phyloP scores from a whole-genome alignment of 2,329 filamentous ascomycete genomes.

The Sordariomycetes sp. region DNA sequence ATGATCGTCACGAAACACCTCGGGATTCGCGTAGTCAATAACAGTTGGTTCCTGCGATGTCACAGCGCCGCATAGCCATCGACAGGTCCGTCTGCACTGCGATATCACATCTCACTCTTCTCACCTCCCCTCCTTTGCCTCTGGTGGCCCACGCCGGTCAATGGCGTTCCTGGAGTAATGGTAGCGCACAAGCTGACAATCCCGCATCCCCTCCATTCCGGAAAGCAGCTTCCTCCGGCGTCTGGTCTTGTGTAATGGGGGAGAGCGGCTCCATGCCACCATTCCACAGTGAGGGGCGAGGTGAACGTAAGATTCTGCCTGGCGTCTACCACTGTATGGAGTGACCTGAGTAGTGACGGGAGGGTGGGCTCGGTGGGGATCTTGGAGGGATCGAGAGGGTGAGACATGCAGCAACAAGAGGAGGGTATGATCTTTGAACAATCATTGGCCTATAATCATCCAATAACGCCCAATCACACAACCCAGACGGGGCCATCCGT shows the following conservation, averaged over 20 bases:
- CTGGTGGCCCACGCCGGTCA: not conserved
- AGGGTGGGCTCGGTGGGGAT: not conserved
- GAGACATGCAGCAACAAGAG: not conserved
- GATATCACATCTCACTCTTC: conserved; percentile 1
- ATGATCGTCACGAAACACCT: not conserved
- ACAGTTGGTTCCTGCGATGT: not conserved
- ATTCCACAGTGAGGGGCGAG: not conserved
- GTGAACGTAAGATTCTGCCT: not conserved
- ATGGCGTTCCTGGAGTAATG: not conserved
- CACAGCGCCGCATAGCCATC: not conserved
- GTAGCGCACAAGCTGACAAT: not conserved
- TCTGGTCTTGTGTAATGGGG: not conserved
- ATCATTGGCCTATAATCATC: not conserved
- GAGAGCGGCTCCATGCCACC: not conserved
- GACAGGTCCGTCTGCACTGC: not conserved
- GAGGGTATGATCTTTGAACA: not conserved
- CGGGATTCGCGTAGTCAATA: not conserved
- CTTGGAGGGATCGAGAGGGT: not conserved
- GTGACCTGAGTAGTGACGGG: not conserved
- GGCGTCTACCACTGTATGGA: not conserved
- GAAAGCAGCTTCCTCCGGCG: not conserved
- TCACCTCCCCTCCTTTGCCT: not conserved
- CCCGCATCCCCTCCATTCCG: not conserved
- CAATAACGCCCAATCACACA: conserved; percentile 2
- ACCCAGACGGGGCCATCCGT: not conserved